These are phyloP conservation scores for Rasamsonia emersonii DNA, from an alignment of 2,329 filamentous ascomycete species.

Conservation along the genomic window DNA sequence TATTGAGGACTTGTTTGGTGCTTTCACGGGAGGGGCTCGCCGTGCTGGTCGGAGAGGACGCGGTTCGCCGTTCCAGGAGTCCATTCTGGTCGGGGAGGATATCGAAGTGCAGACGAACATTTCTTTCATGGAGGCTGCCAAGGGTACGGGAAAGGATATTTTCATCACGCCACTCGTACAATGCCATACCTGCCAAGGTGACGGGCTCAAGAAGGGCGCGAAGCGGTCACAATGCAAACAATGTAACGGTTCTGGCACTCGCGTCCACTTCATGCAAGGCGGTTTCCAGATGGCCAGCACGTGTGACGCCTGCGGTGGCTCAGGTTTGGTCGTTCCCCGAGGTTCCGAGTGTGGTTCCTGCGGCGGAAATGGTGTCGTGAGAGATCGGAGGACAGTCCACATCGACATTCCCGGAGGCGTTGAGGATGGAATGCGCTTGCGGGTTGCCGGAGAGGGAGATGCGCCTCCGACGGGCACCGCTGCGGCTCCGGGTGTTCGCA, in stretches of 20 bases:
- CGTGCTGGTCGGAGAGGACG: conserved; percentile 48
- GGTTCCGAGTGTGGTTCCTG: conserved; percentile 76
- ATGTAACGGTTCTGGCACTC: conserved; percentile 78
- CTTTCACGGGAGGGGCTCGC: conserved; percentile 59
- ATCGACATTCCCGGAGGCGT: conserved; percentile 93
- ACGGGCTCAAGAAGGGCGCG: conserved; percentile 72
- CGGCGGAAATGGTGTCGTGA: conserved; percentile 70
- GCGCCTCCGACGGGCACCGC: conserved; percentile 67
- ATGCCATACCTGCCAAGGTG: conserved; percentile 76
- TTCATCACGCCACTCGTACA: conserved; percentile 70
- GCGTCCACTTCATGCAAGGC: conserved; percentile 81
- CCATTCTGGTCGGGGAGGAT: conserved; percentile 82
- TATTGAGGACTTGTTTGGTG: conserved; percentile 91
- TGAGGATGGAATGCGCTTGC: conserved; percentile 89
- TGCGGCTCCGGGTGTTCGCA: conserved; percentile 53
- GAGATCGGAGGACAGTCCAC: conserved; percentile 73
- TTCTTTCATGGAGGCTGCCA: conserved; percentile 92
- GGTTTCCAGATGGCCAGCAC: conserved; percentile 95
- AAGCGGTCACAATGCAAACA: conserved; percentile 64
- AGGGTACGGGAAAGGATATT: conserved; percentile 82
- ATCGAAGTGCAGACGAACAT: conserved; percentile 92
- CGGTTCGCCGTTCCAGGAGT: conserved; percentile 60
- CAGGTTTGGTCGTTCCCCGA: conserved; percentile 64
- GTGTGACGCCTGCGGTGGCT: conserved; percentile 72
- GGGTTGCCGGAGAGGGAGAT: conserved; percentile 79